Conservation (phyloP, 495 filamentous ascomycete genomes). For the Xylaria telfairii region DNA sequence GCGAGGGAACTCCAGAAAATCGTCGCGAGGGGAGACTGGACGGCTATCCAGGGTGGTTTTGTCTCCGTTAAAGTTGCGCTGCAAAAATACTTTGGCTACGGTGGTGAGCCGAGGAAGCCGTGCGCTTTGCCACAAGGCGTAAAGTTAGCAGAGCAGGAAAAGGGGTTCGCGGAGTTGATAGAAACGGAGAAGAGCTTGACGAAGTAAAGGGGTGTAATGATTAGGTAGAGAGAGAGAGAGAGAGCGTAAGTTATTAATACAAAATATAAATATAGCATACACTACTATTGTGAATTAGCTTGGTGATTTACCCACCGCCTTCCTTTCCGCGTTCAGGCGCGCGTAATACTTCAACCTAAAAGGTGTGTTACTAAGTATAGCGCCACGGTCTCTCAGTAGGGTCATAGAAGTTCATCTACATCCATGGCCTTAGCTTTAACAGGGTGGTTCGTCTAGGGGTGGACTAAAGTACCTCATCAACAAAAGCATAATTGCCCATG, state of each 20-base stretch:
- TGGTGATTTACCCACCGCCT: background rate
- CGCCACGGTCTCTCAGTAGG: background rate
- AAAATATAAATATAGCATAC: background rate
- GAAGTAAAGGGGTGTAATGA: background rate
- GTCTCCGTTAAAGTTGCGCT: constrained; percentile 84
- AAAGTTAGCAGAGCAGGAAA: constrained; percentile 60
- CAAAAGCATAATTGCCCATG: background rate
- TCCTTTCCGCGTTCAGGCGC: background rate
- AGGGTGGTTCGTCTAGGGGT: background rate
- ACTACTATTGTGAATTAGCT: background rate
- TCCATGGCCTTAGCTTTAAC: background rate
- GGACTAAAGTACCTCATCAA: background rate
- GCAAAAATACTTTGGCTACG: constrained; percentile 74
- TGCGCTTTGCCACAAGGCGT: constrained; percentile 63
- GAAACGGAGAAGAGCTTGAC: constrained; percentile 63
- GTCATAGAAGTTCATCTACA: background rate
- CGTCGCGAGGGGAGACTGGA: constrained; percentile 86
- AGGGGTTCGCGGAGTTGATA: constrained; percentile 71
- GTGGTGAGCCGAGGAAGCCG: constrained; percentile 70
- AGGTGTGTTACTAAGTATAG: background rate
- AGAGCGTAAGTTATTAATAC: background rate
- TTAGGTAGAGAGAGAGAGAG: background rate
- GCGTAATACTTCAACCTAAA: background rate
- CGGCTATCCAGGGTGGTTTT: constrained; percentile 83
- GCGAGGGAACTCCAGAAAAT: constrained; percentile 80